Base-by-base conservation (phyloP, 2,329 filamentous ascomycete genomes). In the Sporothrix brasiliensis region DNA sequence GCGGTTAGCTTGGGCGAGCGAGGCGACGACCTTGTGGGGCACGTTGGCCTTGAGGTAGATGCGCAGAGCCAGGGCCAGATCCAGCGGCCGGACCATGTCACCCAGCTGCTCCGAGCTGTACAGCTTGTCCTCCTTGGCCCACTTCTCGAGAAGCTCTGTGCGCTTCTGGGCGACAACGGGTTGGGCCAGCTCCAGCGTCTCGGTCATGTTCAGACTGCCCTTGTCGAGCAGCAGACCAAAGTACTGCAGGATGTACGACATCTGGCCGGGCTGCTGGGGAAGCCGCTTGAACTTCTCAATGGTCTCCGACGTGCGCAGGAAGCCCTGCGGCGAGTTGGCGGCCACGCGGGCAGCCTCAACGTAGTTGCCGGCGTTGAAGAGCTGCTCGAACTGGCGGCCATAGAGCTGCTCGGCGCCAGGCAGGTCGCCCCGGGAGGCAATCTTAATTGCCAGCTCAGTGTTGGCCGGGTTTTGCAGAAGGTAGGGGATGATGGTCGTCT, bases 221-320 rank as follows among this genome's bases (percentile, higher is more conserved):
- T 99, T 97, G 79, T 99, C 96, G 47, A 99, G 86, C 56, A 99
- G 86, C 88, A 97, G 93, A 73, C 95, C 95, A 76, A 99, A 99
- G 82, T 99, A 99, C 79, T 98, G 95, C 68, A 99, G 86, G 72
- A 97, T 97, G 75, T 93, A 90, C 1, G 95, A 97, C 82, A 99
- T 92, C 79, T 96, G 92, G 58, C 93, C 92, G 47, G 90, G 90
- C 75, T 92, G 88, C 73, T 90, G 87, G 16, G 93, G 92, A 19
- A 96, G 85, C 70, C 88, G 88, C 87, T 98, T 98, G 84, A 99
- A 96, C 76, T 92, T 90, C 82, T 97, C 94, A 79, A 99, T 98
- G 7, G 95, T 99, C 77, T 97, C 92, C 27, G 92, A 87, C 2
- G 94, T 98, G 75, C 95, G 92, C 69, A 99, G 85, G 84, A 99